Conservation (phyloP, 73 alveolate species). For the Blepharisma stoltei region DNA sequence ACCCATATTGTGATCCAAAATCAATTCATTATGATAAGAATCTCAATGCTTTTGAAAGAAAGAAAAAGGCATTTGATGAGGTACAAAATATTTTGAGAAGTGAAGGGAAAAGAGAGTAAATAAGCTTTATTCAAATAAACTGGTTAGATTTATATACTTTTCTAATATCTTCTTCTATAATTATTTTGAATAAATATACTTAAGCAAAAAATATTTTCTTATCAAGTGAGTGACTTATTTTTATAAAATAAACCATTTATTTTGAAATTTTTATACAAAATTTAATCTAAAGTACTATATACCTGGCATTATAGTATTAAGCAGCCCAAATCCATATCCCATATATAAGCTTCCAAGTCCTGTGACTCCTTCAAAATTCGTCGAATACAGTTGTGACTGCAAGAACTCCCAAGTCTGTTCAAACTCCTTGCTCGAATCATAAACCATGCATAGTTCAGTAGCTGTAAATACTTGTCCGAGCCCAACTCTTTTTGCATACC, state of each 20-base stretch:
- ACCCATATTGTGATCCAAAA: constrained; percentile 31
- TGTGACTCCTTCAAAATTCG: neutral
- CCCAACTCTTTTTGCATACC: constrained; percentile 59
- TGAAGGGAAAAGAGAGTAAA: neutral
- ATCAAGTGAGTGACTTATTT: no score
- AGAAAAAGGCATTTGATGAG: neutral
- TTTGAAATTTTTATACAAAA: no score
- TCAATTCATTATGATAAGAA: neutral
- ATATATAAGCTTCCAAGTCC: neutral
- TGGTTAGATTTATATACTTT: no score
- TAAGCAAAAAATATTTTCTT: no score
- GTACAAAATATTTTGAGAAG: neutral
- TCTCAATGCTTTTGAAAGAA: constrained; percentile 22
- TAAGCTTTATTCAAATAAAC: no score
- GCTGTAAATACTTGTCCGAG: constrained; percentile 44
- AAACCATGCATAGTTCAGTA: constrained; percentile 63
- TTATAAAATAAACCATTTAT: no score
- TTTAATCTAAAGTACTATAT: no score
- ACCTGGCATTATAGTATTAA: no score
- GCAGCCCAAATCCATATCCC: no score
- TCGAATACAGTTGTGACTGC: constrained; percentile 19
- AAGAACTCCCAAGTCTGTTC: constrained; percentile 58
- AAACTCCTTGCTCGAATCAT: constrained; percentile 33
- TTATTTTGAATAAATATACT: no score
- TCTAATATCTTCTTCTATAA: no score